Percentiles rank a stretch among this genome's conserved stretches.
Conservation (phyloP, 768 basidiomycete species). For the Serpula lacrymans region DNA sequence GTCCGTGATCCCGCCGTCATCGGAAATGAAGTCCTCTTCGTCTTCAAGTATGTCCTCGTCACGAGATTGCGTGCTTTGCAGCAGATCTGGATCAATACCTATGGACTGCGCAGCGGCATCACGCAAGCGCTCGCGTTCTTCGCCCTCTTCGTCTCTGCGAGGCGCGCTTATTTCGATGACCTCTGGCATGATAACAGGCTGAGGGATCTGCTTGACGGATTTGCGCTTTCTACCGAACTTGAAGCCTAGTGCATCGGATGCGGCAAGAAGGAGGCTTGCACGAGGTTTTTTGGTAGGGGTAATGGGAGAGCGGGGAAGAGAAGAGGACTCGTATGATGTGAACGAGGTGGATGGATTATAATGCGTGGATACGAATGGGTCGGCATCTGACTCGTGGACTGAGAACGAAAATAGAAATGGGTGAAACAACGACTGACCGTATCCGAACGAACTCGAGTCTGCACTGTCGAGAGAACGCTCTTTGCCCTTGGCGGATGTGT, state of each 20-base stretch:
- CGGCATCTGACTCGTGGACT: conserved; percentile 13
- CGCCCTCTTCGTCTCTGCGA: conserved; percentile 53
- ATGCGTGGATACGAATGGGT: conserved; percentile 10
- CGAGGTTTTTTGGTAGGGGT: conserved; percentile 31
- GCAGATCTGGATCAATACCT: conserved; percentile 55
- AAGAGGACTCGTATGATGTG: conserved; percentile 11
- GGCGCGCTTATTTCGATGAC: conserved; percentile 70
- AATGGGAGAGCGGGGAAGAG: conserved; percentile 2
- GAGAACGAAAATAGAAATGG: background rate
- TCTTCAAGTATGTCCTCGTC: conserved; percentile 36
- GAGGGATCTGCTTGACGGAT: conserved; percentile 24
- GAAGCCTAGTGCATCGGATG: conserved; percentile 48
- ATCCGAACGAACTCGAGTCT: conserved; percentile 6
- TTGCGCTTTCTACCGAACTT: conserved; percentile 47
- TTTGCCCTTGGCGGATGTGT: conserved; percentile 12
- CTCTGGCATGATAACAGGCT: conserved; percentile 49
- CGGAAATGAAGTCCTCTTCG: conserved; percentile 35
- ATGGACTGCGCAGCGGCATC: conserved; percentile 76
- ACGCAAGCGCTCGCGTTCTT: conserved; percentile 72
- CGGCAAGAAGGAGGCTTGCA: conserved; percentile 48
- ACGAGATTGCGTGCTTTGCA: conserved; percentile 36
- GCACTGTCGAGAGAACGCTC: conserved; percentile 10
- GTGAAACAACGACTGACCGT: conserved; percentile 11
- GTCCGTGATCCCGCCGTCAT: conserved; percentile 18
- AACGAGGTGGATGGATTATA: conserved; percentile 13